Conservation (phyloP, 2,329 filamentous ascomycete genomes). For the Neonectria coccinea region DNA sequence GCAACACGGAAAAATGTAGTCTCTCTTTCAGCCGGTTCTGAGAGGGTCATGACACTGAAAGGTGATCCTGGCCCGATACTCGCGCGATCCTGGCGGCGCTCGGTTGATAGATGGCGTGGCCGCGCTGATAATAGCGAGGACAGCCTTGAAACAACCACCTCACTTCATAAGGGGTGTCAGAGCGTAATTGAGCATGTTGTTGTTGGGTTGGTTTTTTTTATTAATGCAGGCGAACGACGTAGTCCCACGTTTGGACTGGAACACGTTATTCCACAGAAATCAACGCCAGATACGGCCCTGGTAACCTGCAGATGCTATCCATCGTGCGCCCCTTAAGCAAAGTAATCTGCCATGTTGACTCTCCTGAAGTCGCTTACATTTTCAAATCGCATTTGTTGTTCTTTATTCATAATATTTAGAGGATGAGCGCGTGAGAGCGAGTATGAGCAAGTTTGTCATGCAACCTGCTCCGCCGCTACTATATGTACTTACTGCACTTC, state of each 20-base stretch:
- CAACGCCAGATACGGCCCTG: conserved; percentile 1
- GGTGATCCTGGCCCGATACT: conserved; percentile 29
- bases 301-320: not conserved
- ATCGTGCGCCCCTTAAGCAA: not conserved
- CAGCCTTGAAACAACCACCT: conserved; percentile 40
- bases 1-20: conserved; percentile 8
- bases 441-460: conserved; percentile 25
- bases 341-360: not conserved
- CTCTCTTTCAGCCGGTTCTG: conserved; percentile 20
- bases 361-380: not conserved
- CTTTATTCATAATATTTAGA: not conserved
- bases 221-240: conserved; percentile 18
- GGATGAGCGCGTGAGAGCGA: conserved; percentile 4
- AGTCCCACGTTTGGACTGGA: conserved; percentile 18
- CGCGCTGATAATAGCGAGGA: conserved; percentile 38
- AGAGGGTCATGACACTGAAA: conserved; percentile 28
- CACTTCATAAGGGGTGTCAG: conserved; percentile 41
- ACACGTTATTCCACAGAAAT: not conserved
- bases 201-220: conserved; percentile 23
- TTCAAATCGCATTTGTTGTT: no score
- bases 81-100: conserved; percentile 28
- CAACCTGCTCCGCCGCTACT: conserved; percentile 8
- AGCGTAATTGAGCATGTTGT: conserved; percentile 46
- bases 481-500: not conserved
- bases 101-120: conserved; percentile 45